Evolutionary conservation across 2,329 filamentous ascomycete species (phyloP).

Genomic region (Orbilia brochopaga): DNA sequence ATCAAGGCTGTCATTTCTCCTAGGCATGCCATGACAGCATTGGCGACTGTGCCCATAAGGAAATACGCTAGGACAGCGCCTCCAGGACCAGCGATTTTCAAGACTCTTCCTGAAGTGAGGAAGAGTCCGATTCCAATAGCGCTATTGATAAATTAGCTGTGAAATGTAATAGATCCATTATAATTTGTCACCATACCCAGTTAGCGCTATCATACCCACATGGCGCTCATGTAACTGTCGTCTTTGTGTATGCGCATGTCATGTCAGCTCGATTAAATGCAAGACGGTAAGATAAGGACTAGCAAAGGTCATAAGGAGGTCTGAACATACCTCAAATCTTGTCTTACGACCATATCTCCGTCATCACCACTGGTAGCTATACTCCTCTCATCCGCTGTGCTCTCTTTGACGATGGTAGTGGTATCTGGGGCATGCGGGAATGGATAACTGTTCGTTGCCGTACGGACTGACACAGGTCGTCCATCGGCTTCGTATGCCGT

Average conservation of each 20-base stretch:
- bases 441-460: slow-evolving; percentile 11
- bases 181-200: slow-evolving; percentile 52
- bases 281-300: too few species aligned
- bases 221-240: slow-evolving; percentile 54
- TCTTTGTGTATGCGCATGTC: not conserved
- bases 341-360: slow-evolving; percentile 43
- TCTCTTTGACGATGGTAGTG: slow-evolving; percentile 24
- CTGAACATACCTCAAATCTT: slow-evolving; percentile 35
- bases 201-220: slow-evolving; percentile 58
- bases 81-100: slow-evolving; percentile 58
- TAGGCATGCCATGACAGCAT: slow-evolving; percentile 57
- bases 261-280: too few species aligned
- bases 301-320: too few species aligned
- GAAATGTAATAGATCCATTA: not conserved
- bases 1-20: slow-evolving; percentile 59
- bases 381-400: slow-evolving; percentile 39
- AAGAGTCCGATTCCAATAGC: slow-evolving; percentile 58
- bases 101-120: slow-evolving; percentile 57
- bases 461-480: slow-evolving; percentile 1
- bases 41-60: slow-evolving; percentile 57
- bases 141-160: slow-evolving; percentile 9
- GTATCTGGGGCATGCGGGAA: slow-evolving; percentile 7
- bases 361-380: slow-evolving; percentile 48
- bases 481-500: slow-evolving; percentile 41
- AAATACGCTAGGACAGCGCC: slow-evolving; percentile 57